phyloP scores from a whole-genome alignment of 116 monocot species.

The Dioscorea cayenensis region DNA sequence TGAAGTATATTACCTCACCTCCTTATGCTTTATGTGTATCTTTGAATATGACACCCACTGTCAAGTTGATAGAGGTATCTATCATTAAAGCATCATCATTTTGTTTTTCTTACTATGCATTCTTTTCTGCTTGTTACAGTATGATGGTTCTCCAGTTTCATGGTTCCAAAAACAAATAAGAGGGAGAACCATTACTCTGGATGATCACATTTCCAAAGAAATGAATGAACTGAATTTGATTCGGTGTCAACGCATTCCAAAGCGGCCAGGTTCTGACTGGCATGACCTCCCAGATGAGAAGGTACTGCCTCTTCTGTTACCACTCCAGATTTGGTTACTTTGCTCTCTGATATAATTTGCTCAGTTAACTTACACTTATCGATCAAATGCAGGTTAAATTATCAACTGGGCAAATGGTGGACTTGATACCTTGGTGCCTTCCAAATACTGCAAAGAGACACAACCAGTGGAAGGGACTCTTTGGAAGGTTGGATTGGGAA shows the following conservation, averaged over 20 bases:
- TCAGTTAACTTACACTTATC: neutral
- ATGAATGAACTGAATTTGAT: constrained; percentile 97
- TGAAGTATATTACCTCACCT: constrained; percentile 35
- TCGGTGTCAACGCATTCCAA: constrained; percentile 81
- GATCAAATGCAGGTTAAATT: constrained; percentile 62
- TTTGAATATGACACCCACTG: neutral
- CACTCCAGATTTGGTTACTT: neutral
- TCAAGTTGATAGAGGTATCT: too few species aligned
- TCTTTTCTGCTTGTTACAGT: constrained; percentile 32
- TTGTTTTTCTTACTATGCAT: neutral
- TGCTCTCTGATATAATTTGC: neutral
- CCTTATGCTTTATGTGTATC: neutral
- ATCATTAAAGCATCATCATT: neutral
- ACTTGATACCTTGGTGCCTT: constrained; percentile 93
- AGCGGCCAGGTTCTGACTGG: constrained; percentile 87
- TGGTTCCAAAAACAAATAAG: constrained; percentile 96
- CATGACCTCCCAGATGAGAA: constrained; percentile 91
- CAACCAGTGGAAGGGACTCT: constrained; percentile 99
- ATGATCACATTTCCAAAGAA: constrained; percentile 91
- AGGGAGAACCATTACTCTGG: constrained; percentile 38
- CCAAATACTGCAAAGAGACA: constrained; percentile 96
- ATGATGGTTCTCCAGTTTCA: constrained; percentile 60
- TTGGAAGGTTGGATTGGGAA: constrained; percentile 94
- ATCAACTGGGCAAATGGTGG: constrained; percentile 73
- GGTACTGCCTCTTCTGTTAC: constrained; percentile 22